A percentile compares a stretch with the other conserved stretches of the same genome.
phyloP scores from a whole-genome alignment of 2,329 filamentous ascomycete genomes.

The Zymoseptoria brevis region DNA sequence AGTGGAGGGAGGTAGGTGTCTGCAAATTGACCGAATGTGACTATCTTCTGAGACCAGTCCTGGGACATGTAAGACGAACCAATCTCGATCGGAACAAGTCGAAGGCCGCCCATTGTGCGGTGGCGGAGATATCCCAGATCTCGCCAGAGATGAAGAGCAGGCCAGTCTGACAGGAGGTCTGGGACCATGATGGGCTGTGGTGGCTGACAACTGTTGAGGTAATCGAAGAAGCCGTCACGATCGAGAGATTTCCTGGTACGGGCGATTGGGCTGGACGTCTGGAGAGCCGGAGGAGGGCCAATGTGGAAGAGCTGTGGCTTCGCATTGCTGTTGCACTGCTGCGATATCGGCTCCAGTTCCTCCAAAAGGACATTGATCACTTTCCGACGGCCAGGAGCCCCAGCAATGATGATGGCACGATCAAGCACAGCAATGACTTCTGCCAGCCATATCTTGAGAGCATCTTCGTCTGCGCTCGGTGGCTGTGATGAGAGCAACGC shows the following conservation, averaged over 20 bases:
- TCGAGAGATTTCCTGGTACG: slow-evolving; percentile 8
- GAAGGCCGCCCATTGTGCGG: slow-evolving; percentile 64
- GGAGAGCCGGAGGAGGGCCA: slow-evolving; percentile 5
- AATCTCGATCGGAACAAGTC: slow-evolving; percentile 60
- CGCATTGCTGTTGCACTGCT: background rate
- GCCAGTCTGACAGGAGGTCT: slow-evolving; percentile 62
- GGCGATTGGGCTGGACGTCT: slow-evolving; percentile 5
- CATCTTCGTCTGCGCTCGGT: background rate
- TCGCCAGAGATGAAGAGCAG: slow-evolving; percentile 68
- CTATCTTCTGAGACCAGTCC: slow-evolving; percentile 74
- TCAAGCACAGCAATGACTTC: slow-evolving; percentile 61
- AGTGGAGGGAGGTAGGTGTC: slow-evolving; percentile 46
- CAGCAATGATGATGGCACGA: slow-evolving; percentile 66
- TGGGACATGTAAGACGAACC: slow-evolving; percentile 82
- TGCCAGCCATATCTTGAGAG: slow-evolving; percentile 4
- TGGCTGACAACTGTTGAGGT: slow-evolving; percentile 16
- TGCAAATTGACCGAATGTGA: slow-evolving; percentile 67
- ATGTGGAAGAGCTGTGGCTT: slow-evolving; percentile 8
- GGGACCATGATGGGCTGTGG: slow-evolving; percentile 60
- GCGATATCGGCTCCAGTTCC: slow-evolving; percentile 35
- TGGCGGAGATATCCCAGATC: slow-evolving; percentile 65
- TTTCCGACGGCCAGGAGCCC: slow-evolving; percentile 50
- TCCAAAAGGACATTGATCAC: slow-evolving; percentile 43
- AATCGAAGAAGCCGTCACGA: slow-evolving; percentile 24
- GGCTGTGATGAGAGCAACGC: background rate